phyloP scores from a whole-genome alignment of 257 asterid species.

The Anisodus acutangulus region DNA sequence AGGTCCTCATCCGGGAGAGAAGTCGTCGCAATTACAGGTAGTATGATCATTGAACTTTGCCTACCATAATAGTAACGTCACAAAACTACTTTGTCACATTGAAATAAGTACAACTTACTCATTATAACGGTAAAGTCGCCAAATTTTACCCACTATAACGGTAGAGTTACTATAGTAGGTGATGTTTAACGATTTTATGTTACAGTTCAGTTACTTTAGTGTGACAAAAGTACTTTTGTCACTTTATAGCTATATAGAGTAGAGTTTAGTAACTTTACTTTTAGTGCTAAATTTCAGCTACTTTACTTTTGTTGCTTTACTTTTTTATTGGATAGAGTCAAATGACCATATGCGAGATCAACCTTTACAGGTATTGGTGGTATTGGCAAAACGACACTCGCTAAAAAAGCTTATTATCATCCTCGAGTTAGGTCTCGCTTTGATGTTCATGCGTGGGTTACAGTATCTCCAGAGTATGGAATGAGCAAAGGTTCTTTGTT shows the following conservation, averaged over 20 bases:
- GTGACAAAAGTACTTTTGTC: neutral
- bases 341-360: neutral
- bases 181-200: neutral
- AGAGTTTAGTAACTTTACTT: neutral
- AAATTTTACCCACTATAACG: neutral
- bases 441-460: constrained; percentile 44
- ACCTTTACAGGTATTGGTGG: constrained; percentile 28
- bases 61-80: too few relatives aligned
- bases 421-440: constrained; percentile 39
- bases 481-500: too few relatives aligned
- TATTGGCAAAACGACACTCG: constrained; percentile 42
- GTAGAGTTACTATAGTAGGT: too few relatives aligned
- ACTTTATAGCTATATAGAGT: neutral
- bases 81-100: neutral
- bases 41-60: neutral
- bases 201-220: too few relatives aligned
- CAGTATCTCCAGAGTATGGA: constrained; percentile 40
- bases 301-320: neutral
- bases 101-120: too few relatives aligned
- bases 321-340: neutral
- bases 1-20: constrained; percentile 15
- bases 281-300: neutral
- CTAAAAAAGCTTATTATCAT: constrained; percentile 42
- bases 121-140: too few relatives aligned
- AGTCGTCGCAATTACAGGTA: constrained; percentile 22